phyloP scores from a whole-genome alignment of 306 rosid genomes.

The Lathyrus sativus region DNA sequence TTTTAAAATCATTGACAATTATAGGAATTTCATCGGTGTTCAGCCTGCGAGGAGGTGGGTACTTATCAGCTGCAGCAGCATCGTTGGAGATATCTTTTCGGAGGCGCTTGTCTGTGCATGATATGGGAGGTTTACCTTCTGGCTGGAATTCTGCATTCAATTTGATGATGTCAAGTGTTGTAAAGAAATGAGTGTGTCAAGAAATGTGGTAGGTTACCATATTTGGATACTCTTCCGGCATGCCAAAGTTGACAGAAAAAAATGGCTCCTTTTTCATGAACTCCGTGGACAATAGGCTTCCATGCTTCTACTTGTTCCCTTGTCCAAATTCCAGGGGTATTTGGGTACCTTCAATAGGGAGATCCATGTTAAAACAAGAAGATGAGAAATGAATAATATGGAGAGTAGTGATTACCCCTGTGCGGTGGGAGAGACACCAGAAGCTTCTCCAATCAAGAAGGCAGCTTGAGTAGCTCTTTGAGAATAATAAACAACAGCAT shows the following conservation, averaged over 20 bases:
- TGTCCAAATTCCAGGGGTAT: constrained; percentile 60
- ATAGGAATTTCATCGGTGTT: constrained; percentile 34
- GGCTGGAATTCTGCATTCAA: constrained; percentile 35
- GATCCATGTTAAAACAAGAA: background rate
- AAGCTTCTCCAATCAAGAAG: constrained; percentile 53
- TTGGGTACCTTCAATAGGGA: constrained; percentile 36
- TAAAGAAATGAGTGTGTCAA: too few species aligned
- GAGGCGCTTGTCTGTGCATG: constrained; percentile 38
- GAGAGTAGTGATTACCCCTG: constrained; percentile 39
- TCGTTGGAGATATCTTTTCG: constrained; percentile 24
- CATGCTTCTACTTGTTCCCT: constrained; percentile 52
- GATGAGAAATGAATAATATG: background rate
- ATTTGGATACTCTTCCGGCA: constrained; percentile 53
- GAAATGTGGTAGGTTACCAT: constrained; percentile 19
- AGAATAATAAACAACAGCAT: constrained; percentile 51
- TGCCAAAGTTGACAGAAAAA: constrained; percentile 70
- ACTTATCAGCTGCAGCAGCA: background rate
- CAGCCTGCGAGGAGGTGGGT: constrained; percentile 43
- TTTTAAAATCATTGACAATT: constrained; percentile 39
- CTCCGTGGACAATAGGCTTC: constrained; percentile 56
- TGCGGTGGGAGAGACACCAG: constrained; percentile 52
- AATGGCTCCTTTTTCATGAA: constrained; percentile 51
- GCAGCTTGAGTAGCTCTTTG: constrained; percentile 56
- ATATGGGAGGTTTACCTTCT: constrained; percentile 39
- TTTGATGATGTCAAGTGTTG: too few species aligned